These are phyloP conservation scores for Tetrapisispora arboricola DNA, from an alignment of 805 yeast species.

Conservation along the genomic window DNA sequence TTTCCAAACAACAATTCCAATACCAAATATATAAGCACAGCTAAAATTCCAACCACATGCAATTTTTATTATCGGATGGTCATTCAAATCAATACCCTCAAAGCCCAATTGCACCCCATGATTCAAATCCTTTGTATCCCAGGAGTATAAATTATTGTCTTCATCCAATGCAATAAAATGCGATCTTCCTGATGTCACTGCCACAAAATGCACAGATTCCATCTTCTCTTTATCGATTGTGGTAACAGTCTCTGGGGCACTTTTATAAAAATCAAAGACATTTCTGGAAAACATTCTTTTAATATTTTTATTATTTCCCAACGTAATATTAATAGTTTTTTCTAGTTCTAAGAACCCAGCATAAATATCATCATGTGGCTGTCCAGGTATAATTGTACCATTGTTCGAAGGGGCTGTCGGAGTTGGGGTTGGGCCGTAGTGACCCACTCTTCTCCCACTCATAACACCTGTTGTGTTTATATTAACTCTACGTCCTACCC, in stretches of 20 bases:
- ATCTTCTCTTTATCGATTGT: slow-evolving; percentile 11
- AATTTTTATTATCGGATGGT: slow-evolving; percentile 34
- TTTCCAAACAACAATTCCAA: slow-evolving; percentile 55
- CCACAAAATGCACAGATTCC: slow-evolving; percentile 30
- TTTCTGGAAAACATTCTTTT: slow-evolving; percentile 24
- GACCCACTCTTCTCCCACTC: slow-evolving; percentile 2
- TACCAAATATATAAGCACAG: slow-evolving; percentile 37
- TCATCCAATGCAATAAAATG: slow-evolving; percentile 54
- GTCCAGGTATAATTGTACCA: not conserved
- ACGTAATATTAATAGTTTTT: slow-evolving; percentile 10
- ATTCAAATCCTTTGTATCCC: slow-evolving; percentile 42
- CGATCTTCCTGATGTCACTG: slow-evolving; percentile 52
- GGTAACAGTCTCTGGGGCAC: slow-evolving; percentile 3
- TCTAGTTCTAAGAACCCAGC: slow-evolving; percentile 18
- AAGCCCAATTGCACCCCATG: slow-evolving; percentile 39
- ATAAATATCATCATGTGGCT: slow-evolving; percentile 24
- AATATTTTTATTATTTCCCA: slow-evolving; percentile 21
- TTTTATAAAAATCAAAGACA: slow-evolving; percentile 15
- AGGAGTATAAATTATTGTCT: slow-evolving; percentile 41
- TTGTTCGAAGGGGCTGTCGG: not conserved
- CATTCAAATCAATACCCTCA: slow-evolving; percentile 15
- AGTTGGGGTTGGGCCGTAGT: slow-evolving; percentile 14
- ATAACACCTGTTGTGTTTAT: slow-evolving; percentile 17
- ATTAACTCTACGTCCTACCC: slow-evolving; percentile 11
- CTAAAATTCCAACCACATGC: slow-evolving; percentile 62